Evolutionary conservation across 2,329 filamentous ascomycete genomes (phyloP).

Genomic region (Coleophoma cylindrospora): DNA sequence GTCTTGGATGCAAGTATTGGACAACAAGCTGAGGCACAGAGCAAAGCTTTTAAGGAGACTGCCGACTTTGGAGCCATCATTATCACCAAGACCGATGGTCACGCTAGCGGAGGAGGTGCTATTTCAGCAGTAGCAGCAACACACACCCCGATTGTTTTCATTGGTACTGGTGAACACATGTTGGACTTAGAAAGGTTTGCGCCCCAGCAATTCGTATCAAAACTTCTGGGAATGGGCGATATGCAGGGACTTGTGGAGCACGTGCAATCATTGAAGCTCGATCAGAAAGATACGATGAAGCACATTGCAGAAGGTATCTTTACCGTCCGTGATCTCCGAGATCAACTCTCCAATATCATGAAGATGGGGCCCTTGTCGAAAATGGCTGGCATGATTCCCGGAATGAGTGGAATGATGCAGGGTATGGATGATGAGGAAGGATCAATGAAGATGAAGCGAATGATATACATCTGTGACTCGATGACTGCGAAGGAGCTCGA

Average conservation of each 20-base stretch:
- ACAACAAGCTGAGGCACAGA: constrained; percentile 91
- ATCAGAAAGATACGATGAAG: constrained; percentile 99
- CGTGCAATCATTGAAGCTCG: constrained; percentile 89
- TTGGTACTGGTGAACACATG: constrained; percentile 97
- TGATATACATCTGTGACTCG: constrained; percentile 98
- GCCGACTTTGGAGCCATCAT: constrained; percentile 98
- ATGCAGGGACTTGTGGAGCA: constrained; percentile 94
- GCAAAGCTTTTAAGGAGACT: constrained; percentile 93
- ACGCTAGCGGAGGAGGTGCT: constrained; percentile 91
- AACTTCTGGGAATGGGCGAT: constrained; percentile 94
- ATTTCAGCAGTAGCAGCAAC: constrained; percentile 97
- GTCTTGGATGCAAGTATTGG: constrained; percentile 95
- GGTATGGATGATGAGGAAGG: constrained; percentile 97
- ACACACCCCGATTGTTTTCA: constrained; percentile 94
- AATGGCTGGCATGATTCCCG: constrained; percentile 98
- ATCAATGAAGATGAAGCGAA: constrained; percentile 86
- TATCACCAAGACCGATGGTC: constrained; percentile 97
- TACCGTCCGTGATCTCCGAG: constrained; percentile 86
- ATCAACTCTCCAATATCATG: constrained; percentile 97
- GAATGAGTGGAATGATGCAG: constrained; percentile 87
- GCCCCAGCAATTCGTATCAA: constrained; percentile 88
- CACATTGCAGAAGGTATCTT: constrained; percentile 97
- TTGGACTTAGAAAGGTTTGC: constrained; percentile 90
- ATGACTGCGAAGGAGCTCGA: constrained; percentile 98
- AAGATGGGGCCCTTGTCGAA: constrained; percentile 98